Evolutionary conservation across 2,329 filamentous ascomycete species (phyloP).

Genomic region (Ophiocordyceps camponoti-saundersi): DNA sequence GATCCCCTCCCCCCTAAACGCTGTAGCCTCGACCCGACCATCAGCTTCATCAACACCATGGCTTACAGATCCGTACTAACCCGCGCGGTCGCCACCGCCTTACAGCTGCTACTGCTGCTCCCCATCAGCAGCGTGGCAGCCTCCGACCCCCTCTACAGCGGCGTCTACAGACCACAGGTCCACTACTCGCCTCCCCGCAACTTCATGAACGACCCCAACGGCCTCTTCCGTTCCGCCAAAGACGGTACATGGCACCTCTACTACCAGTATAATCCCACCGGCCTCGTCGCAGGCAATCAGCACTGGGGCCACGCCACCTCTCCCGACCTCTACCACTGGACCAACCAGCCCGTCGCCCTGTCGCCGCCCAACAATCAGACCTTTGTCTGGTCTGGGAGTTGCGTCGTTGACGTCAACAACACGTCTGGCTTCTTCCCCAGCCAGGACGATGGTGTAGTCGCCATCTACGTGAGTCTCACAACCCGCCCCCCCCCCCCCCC

Average conservation of each 20-base stretch:
- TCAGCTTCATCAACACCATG: no score
- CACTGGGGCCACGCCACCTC: constrained; percentile 54
- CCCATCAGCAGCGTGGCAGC: background rate
- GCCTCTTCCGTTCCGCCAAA: constrained; percentile 19
- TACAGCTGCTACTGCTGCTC: no score
- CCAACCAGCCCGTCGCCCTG: constrained; percentile 45
- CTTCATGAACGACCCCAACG: constrained; percentile 2
- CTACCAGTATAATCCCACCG: constrained; percentile 37
- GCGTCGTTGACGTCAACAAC: constrained; percentile 44
- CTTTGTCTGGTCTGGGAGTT: constrained; percentile 35
- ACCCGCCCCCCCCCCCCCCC: background rate
- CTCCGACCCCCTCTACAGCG: background rate
- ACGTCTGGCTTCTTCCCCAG: constrained; percentile 48
- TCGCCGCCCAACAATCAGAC: constrained; percentile 25
- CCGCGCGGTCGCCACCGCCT: no score
- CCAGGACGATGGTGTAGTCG: constrained; percentile 43
- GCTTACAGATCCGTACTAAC: no score
- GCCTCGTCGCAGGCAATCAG: constrained; percentile 35
- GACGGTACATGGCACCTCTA: constrained; percentile 46
- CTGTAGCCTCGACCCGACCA: no score
- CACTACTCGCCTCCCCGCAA: constrained; percentile 1
- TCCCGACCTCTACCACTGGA: constrained; percentile 45
- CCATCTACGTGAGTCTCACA: constrained; percentile 18
- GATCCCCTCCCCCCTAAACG: no score
- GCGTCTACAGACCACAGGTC: constrained; percentile 1